A percentile compares a stretch with the other conserved stretches of the same genome.
Evolutionary conservation across 2,329 filamentous ascomycete genomes (phyloP).

Genomic region (Pestalotiopsis sp.): DNA sequence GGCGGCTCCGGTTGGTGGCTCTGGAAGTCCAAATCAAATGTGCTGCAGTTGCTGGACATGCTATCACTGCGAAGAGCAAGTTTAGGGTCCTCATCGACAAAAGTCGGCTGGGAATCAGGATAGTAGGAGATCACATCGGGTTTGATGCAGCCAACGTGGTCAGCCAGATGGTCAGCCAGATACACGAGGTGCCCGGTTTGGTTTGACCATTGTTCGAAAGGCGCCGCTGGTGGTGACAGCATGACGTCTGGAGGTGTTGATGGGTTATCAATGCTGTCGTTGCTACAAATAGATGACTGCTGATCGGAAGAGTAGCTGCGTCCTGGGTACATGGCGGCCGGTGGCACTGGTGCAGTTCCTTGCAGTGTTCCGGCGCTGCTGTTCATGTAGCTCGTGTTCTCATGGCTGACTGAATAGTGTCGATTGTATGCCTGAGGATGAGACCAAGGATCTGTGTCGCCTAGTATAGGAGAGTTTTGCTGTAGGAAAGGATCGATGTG

Average conservation of each 20-base stretch:
- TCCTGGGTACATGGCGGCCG: slow-evolving; percentile 25
- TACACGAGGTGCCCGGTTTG: slow-evolving; percentile 27
- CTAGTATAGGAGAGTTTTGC: neutral
- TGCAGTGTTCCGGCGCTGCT: slow-evolving; percentile 17
- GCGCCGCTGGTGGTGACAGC: slow-evolving; percentile 30
- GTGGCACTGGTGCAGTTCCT: slow-evolving; percentile 21
- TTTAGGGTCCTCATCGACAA: slow-evolving; percentile 30
- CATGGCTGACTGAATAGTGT: neutral
- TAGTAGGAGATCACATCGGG: slow-evolving; percentile 35
- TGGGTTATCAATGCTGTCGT: slow-evolving; percentile 37
- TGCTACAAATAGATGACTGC: slow-evolving; percentile 38
- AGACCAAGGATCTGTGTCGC: neutral
- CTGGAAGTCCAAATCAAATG: slow-evolving; percentile 21
- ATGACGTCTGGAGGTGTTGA: slow-evolving; percentile 39
- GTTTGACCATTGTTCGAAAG: slow-evolving; percentile 28
- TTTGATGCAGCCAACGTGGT: slow-evolving; percentile 35
- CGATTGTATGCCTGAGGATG: neutral
- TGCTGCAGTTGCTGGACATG: slow-evolving; percentile 35
- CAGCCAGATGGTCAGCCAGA: slow-evolving; percentile 32
- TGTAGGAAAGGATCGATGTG: slow-evolving; percentile 1
- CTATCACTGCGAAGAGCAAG: slow-evolving; percentile 30
- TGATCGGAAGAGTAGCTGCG: slow-evolving; percentile 40
- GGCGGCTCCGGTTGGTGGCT: slow-evolving; percentile 19
- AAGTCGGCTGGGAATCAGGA: slow-evolving; percentile 30
- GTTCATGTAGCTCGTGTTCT: neutral